Conservation (phyloP, 2,329 filamentous ascomycete species). For the Colletotrichum truncatum region DNA sequence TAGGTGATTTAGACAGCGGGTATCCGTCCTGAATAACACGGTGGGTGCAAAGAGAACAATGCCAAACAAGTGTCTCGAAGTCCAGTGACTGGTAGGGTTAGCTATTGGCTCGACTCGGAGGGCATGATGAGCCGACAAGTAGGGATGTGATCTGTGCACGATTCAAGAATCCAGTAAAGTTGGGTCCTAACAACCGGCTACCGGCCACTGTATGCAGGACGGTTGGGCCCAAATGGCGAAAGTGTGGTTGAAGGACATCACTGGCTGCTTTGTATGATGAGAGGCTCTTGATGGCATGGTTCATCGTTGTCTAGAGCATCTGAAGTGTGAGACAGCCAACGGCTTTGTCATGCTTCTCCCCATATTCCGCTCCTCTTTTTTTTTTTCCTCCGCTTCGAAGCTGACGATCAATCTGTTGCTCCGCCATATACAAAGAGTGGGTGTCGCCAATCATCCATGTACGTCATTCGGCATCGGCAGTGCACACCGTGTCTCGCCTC, state of each 20-base stretch:
- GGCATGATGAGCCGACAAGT: constrained; percentile 13
- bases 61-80: constrained; percentile 15
- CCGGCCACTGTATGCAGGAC: constrained; percentile 16
- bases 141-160: constrained; percentile 26
- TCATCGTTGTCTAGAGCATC: constrained; percentile 25
- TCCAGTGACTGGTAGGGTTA: constrained; percentile 4
- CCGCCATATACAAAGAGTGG: constrained; percentile 24
- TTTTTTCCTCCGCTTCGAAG: constrained; percentile 16
- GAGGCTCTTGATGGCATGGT: constrained; percentile 13
- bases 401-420: constrained; percentile 23
- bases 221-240: constrained; percentile 9
- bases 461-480: constrained; percentile 30
- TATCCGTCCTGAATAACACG: neutral
- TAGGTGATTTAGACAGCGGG: neutral
- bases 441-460: constrained; percentile 18
- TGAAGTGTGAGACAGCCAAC: constrained; percentile 7
- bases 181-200: constrained; percentile 12
- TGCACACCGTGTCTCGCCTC: constrained; percentile 25
- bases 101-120: constrained; percentile 1
- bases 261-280: neutral
- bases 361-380: constrained; percentile 18
- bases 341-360: constrained; percentile 20
- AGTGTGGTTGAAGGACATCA: neutral
- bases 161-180: constrained; percentile 25
- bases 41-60: neutral